These are phyloP conservation scores for Alloascoidea hylecoeti DNA, from an alignment of 805 yeast species.

Conservation along the genomic window DNA sequence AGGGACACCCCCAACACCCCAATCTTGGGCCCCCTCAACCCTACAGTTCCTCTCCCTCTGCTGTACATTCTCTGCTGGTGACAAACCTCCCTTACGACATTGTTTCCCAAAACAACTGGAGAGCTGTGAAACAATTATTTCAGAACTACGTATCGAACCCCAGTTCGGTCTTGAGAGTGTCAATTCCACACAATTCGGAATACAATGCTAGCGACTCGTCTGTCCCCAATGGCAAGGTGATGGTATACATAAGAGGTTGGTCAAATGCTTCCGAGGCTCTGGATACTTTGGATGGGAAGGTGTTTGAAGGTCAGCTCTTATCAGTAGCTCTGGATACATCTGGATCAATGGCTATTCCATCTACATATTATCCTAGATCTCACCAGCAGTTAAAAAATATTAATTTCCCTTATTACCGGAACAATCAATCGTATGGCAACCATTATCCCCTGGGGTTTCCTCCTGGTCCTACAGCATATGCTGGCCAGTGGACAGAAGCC, in stretches of 20 bases:
- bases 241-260: constrained; percentile 1
- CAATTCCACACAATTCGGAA: not conserved
- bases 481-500: not conserved
- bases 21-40: not conserved
- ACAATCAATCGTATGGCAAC: not conserved
- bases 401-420: not conserved
- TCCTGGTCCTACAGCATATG: not conserved
- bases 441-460: not conserved
- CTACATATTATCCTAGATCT: too few relatives aligned
- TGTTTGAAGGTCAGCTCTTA: not conserved
- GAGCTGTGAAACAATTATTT: not conserved
- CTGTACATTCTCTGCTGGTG: too few relatives aligned
- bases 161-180: not conserved
- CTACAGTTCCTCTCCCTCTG: not conserved
- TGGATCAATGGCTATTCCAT: too few relatives aligned
- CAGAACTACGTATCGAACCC: not conserved
- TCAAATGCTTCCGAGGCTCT: not conserved
- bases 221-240: not conserved
- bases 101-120: not conserved
- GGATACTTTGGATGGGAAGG: not conserved
- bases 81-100: not conserved
- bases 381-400: too few relatives aligned
- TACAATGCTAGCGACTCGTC: not conserved
- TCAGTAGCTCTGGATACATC: not conserved
- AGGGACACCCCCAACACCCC: not conserved